phyloP scores from a whole-genome alignment of 164 flowering plant genomes.

The Buxus sempervirens region DNA sequence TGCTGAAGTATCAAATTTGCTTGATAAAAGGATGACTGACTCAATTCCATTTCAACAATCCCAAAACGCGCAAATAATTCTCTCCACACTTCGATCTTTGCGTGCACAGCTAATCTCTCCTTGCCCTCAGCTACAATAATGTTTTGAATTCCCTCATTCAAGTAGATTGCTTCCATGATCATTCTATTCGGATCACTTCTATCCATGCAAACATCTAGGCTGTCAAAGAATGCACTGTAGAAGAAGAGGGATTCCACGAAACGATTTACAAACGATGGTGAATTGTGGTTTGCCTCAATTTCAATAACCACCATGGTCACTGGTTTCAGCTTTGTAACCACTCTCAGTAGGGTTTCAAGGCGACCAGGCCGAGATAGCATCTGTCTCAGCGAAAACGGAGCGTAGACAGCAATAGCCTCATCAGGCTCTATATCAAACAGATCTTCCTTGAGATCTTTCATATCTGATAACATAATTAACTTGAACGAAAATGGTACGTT shows the following conservation, averaged over 20 bases:
- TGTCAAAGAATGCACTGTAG: slow-evolving; percentile 46
- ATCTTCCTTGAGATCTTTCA: slow-evolving; percentile 35
- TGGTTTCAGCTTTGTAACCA: slow-evolving; percentile 41
- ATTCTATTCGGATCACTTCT: slow-evolving; percentile 26
- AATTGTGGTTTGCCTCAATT: slow-evolving; percentile 49
- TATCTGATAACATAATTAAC: slow-evolving; percentile 26
- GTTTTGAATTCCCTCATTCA: slow-evolving; percentile 35
- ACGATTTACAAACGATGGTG: slow-evolving; percentile 37
- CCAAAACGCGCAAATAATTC: slow-evolving; percentile 44
- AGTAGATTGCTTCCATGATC: slow-evolving; percentile 21
- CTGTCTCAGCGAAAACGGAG: slow-evolving; percentile 17
- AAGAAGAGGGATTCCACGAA: slow-evolving; percentile 53
- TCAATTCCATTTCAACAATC: slow-evolving; percentile 44
- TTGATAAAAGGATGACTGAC: slow-evolving; percentile 40
- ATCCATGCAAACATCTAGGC: slow-evolving; percentile 36
- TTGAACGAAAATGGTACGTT: slow-evolving; percentile 35
- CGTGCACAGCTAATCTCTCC: slow-evolving; percentile 40
- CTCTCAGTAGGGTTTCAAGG: slow-evolving; percentile 39
- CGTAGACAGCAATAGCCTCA: slow-evolving; percentile 38
- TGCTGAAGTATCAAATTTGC: slow-evolving; percentile 32
- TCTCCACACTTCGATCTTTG: slow-evolving; percentile 50
- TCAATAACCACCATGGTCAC: slow-evolving; percentile 43
- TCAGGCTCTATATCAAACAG: slow-evolving; percentile 35
- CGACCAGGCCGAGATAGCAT: slow-evolving; percentile 26
- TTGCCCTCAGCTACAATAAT: slow-evolving; percentile 49